phyloP scores from a whole-genome alignment of 2,329 filamentous ascomycete genomes.

The Fusarium nurragi region DNA sequence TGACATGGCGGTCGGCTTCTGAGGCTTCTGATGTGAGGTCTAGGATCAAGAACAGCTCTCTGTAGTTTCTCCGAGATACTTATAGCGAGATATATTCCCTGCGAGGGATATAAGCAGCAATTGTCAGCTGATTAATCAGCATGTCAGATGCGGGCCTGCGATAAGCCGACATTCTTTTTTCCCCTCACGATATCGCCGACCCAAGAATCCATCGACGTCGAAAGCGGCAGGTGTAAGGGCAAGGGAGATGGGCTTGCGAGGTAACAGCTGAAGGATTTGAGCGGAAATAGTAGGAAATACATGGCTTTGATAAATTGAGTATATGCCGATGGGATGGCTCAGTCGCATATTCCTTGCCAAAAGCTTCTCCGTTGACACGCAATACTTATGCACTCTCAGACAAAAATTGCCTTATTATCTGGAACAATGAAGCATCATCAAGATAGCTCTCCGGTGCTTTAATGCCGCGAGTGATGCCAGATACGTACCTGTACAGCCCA shows the following conservation, averaged over 20 bases:
- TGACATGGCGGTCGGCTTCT: neutral
- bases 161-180: accelerated
- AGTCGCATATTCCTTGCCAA: too few species aligned
- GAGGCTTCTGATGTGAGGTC: accelerated
- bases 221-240: constrained; percentile 4
- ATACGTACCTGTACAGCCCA: too few species aligned
- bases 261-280: too few species aligned
- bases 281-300: too few species aligned
- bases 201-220: neutral
- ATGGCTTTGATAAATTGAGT: too few species aligned
- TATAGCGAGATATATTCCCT: neutral
- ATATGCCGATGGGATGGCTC: too few species aligned
- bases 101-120: constrained; percentile 2
- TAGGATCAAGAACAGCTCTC: accelerated
- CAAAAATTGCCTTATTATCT: too few species aligned
- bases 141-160: neutral
- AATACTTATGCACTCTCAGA: too few species aligned
- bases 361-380: too few species aligned
- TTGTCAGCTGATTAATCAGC: constrained; percentile 5
- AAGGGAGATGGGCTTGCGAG: accelerated
- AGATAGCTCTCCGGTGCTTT: too few species aligned
- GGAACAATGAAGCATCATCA: too few species aligned
- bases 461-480: too few species aligned
- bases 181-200: neutral
- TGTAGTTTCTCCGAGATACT: neutral